Evolutionary conservation across 805 yeast species (phyloP).

Genomic region (Pichia membranifaciens): DNA sequence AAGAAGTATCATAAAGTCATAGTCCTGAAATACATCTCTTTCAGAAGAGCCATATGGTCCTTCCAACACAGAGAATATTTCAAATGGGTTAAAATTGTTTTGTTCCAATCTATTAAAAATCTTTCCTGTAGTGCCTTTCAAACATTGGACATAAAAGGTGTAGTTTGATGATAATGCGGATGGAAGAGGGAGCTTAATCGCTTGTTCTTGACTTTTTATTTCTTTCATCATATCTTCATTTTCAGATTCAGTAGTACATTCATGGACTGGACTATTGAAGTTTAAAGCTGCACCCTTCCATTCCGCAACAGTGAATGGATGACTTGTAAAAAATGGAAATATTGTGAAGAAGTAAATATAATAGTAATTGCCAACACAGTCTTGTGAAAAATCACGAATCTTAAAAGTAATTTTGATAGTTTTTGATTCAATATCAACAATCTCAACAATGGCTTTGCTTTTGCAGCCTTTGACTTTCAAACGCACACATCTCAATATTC

Average conservation of each 20-base stretch:
- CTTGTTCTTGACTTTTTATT: neutral
- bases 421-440: constrained; percentile 4
- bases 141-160: constrained; percentile 7
- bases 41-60: constrained; percentile 13
- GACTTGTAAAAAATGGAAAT: constrained; percentile 47
- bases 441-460: neutral
- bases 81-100: constrained; percentile 1
- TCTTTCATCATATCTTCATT: neutral
- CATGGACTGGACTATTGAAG: neutral
- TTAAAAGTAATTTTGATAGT: neutral
- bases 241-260: neutral
- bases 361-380: constrained; percentile 5
- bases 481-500: constrained; percentile 26
- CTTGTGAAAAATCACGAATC: neutral
- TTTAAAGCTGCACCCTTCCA: neutral
- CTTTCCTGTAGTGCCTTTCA: constrained; percentile 7
- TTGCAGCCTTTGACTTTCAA: neutral
- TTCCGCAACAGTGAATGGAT: constrained; percentile 51
- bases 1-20: constrained; percentile 2
- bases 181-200: neutral
- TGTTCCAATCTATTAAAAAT: neutral
- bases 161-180: neutral
- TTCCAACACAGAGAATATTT: constrained; percentile 5
- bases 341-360: constrained; percentile 10
- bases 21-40: neutral